Conservation (phyloP, 805 yeast genomes). For the Starmerella scarabaei region DNA sequence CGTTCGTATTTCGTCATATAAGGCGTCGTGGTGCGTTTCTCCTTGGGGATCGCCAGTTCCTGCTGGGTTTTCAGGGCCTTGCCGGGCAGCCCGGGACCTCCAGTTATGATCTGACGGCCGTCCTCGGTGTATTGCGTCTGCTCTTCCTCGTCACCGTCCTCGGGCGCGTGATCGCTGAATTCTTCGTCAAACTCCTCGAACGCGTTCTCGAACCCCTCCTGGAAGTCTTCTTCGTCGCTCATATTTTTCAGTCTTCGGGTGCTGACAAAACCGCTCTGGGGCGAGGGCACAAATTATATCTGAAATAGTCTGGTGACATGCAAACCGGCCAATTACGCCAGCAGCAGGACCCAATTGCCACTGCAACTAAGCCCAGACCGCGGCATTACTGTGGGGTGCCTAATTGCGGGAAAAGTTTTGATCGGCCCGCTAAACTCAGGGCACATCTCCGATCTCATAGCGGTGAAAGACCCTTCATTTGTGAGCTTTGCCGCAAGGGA, state of each 20-base stretch:
- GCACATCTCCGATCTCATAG: conserved; percentile 74
- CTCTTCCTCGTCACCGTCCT: conserved; percentile 32
- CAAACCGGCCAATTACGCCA: no score
- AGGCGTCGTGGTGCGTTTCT: conserved; percentile 87
- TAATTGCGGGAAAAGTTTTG: conserved; percentile 62
- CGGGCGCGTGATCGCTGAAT: conserved; percentile 58
- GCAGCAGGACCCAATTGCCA: no score
- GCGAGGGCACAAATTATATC: no score
- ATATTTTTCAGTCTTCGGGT: conserved; percentile 14
- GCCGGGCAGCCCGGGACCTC: conserved; percentile 31
- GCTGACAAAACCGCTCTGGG: not conserved
- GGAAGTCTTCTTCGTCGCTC: conserved; percentile 43
- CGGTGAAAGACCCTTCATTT: conserved; percentile 62
- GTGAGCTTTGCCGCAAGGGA: conserved; percentile 49
- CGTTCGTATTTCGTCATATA: conserved; percentile 98
- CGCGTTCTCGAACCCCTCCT: conserved; percentile 46
- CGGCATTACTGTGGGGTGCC: conserved; percentile 41
- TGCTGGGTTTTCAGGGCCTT: conserved; percentile 52
- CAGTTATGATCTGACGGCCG: conserved; percentile 59
- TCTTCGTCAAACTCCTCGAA: conserved; percentile 62
- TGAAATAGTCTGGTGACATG: no score
- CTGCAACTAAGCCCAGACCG: conserved; percentile 10
- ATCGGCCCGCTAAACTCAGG: conserved; percentile 67
- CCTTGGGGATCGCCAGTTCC: conserved; percentile 80
- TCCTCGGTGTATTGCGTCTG: conserved; percentile 39